Evolutionary conservation across 2,329 filamentous ascomycete genomes (phyloP).

Genomic region (Diaporthe vexans): DNA sequence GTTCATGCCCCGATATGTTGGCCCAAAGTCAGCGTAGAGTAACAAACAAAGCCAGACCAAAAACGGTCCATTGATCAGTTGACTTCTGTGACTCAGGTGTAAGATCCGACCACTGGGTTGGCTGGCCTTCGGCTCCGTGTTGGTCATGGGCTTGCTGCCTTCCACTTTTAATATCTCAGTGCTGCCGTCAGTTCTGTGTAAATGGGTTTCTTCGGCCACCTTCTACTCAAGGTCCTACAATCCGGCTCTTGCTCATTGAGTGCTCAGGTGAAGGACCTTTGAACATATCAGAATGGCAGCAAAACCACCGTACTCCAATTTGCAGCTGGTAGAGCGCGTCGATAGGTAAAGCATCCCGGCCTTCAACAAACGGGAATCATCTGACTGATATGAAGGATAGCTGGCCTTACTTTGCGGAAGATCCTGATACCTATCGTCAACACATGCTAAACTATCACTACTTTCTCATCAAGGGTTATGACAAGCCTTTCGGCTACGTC

Average conservation of each 20-base stretch:
- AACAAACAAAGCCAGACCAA: not conserved
- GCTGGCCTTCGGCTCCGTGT: not conserved
- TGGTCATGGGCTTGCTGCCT: not conserved
- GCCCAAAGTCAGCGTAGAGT: not conserved
- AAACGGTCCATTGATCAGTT: not conserved
- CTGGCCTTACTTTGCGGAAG: slow-evolving; percentile 9
- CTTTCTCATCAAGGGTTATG: not conserved
- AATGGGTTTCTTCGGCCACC: not conserved
- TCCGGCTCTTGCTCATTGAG: not conserved
- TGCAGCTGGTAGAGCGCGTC: not conserved
- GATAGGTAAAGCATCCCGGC: not conserved
- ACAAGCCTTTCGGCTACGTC: slow-evolving; percentile 3
- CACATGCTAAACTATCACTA: not conserved
- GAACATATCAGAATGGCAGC: not conserved
- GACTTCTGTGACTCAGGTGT: not conserved
- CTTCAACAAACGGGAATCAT: not conserved
- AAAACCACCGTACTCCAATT: not conserved
- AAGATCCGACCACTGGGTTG: not conserved
- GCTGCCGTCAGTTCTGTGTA: not conserved
- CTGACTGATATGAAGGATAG: not conserved
- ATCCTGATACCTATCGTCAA: not conserved
- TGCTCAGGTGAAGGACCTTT: not conserved
- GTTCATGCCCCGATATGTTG: not conserved
- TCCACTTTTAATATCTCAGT: not conserved
- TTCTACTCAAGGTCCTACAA: not conserved